A percentile compares a stretch with the other conserved stretches of the same genome.
Evolutionary conservation across 805 yeast species (phyloP).

Genomic region (Yamadazyma endophytica): DNA sequence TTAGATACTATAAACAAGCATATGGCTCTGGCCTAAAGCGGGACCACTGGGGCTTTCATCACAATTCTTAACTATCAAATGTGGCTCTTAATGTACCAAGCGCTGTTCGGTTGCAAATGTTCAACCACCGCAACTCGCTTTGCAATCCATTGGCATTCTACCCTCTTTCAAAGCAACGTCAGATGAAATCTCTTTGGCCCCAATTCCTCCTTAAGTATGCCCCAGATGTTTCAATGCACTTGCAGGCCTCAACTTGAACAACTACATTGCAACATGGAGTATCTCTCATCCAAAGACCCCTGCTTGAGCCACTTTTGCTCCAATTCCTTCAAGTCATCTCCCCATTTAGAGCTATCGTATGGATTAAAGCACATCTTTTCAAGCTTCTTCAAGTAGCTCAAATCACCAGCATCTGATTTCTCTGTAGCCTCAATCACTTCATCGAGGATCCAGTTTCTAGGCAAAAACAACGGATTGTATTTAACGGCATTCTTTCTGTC

Average conservation of each 20-base stretch:
- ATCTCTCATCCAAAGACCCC: conserved; percentile 47
- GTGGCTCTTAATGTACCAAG: no score
- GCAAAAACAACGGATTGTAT: conserved; percentile 75
- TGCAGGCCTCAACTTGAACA: conserved; percentile 47
- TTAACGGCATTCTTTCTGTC: conserved; percentile 9
- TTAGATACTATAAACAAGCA: no score
- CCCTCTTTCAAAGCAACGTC: background rate
- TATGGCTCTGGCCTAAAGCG: no score
- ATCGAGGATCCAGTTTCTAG: conserved; percentile 82
- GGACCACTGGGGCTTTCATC: no score
- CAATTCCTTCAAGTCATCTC: conserved; percentile 54
- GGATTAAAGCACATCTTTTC: conserved; percentile 74
- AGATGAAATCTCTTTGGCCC: background rate
- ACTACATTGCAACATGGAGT: conserved; percentile 68
- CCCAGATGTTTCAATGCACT: background rate
- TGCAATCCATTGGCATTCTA: no score
- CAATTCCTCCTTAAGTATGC: background rate
- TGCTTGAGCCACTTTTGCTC: conserved; percentile 51
- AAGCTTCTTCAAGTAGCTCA: conserved; percentile 53
- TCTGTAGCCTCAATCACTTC: conserved; percentile 65
- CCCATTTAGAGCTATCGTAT: conserved; percentile 65
- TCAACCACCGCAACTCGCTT: no score
- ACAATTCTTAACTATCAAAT: no score
- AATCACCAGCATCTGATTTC: conserved; percentile 47
- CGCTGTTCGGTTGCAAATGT: no score